Percentiles rank a stretch among this genome's conserved stretches.
These are phyloP conservation scores for Fusarium praegraminearum DNA, from an alignment of 2,329 filamentous ascomycete genomes.

Conservation along the genomic window DNA sequence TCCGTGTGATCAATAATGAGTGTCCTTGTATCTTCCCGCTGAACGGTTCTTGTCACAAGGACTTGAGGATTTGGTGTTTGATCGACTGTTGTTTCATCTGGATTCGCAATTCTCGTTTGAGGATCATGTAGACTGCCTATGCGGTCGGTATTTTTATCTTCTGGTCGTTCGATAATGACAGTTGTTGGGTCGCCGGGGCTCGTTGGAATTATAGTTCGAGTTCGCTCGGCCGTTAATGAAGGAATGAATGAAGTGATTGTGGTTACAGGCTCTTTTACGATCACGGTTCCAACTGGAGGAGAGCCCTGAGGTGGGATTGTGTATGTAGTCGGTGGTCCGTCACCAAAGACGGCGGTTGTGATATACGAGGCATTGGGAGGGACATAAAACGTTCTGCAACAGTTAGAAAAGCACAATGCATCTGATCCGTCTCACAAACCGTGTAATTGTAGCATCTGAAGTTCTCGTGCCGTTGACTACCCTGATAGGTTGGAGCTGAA, in stretches of 20 bases:
- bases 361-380: constrained; percentile 1
- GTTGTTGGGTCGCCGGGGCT: not conserved
- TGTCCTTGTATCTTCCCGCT: not conserved
- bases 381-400: not conserved
- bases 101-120: not conserved
- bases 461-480: constrained; percentile 17
- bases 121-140: not conserved
- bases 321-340: constrained; percentile 1
- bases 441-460: constrained; percentile 10
- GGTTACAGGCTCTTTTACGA: not conserved
- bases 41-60: not conserved
- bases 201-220: constrained; percentile 6
- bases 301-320: constrained; percentile 9
- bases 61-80: not conserved
- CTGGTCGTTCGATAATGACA: constrained; percentile 5
- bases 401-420: not conserved
- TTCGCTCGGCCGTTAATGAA: not conserved
- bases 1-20: not conserved
- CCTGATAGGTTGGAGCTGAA: constrained; percentile 10
- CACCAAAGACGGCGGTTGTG: not conserved
- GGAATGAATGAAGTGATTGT: constrained; percentile 14
- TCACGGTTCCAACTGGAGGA: constrained; percentile 5
- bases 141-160: not conserved
- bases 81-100: not conserved
- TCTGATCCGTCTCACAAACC: not conserved